Conservation (phyloP, 2,329 filamentous ascomycete species). For the Stylonectria norvegica region DNA sequence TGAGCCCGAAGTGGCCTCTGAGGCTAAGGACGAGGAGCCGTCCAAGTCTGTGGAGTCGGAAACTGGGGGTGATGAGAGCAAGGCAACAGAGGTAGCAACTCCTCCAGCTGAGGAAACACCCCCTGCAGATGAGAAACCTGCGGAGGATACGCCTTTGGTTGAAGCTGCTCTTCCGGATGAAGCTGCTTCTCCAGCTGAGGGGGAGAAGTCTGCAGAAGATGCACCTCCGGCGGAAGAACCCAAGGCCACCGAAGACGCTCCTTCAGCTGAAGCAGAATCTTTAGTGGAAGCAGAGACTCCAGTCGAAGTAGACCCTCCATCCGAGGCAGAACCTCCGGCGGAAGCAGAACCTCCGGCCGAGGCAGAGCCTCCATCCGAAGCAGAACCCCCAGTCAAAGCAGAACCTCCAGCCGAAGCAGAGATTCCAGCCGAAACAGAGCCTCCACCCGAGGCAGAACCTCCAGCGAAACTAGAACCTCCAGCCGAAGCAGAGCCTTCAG, state of each 20-base stretch:
- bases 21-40: background rate
- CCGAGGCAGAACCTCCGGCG: background rate
- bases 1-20: background rate
- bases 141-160: background rate
- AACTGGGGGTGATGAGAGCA: slow-evolving; percentile 1
- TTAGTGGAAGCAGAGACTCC: too few relatives aligned
- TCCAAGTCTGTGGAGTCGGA: slow-evolving; percentile 1
- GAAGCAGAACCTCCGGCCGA: background rate
- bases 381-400: slow-evolving; percentile 4
- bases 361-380: background rate
- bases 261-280: too few relatives aligned
- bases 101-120: too few relatives aligned
- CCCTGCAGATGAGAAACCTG: slow-evolving; percentile 3
- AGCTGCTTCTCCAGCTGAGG: slow-evolving; percentile 2
- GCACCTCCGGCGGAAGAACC: slow-evolving; percentile 1
- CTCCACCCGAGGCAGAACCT: too few relatives aligned
- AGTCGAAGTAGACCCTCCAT: background rate
- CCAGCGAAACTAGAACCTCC: too few relatives aligned
- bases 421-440: background rate
- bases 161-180: slow-evolving; percentile 4
- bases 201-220: slow-evolving; percentile 1
- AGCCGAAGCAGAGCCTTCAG: too few relatives aligned
- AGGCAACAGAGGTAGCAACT: background rate
- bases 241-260: slow-evolving; percentile 1
- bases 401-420: background rate